phyloP scores from a whole-genome alignment of 768 basidiomycete species.

The Mycena chlorophos region DNA sequence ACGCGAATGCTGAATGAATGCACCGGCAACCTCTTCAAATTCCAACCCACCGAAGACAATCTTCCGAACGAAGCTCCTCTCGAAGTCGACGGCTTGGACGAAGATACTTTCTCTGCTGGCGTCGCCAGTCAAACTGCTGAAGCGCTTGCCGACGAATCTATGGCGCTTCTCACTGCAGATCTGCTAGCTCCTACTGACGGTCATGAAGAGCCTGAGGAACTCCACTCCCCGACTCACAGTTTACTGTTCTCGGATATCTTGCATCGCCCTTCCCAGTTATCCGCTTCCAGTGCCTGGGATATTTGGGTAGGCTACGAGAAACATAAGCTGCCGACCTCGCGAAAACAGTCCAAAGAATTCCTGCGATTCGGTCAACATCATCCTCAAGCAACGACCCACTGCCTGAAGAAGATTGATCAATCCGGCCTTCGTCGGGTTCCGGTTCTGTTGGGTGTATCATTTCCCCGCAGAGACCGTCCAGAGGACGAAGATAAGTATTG shows the following conservation, averaged over 20 bases:
- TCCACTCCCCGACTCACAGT: not conserved
- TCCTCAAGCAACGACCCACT: not conserved
- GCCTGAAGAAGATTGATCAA: not conserved
- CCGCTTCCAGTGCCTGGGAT: slow-evolving; percentile 9
- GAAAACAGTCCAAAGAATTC: slow-evolving; percentile 1
- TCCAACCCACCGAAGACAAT: not conserved
- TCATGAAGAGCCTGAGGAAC: not conserved
- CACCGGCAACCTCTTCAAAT: not conserved
- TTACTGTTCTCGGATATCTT: slow-evolving; percentile 11
- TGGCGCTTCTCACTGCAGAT: not conserved
- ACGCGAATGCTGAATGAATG: slow-evolving; percentile 2
- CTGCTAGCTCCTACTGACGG: not conserved
- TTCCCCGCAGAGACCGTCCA: not conserved
- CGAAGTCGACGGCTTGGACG: too few relatives aligned
- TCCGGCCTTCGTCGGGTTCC: not conserved
- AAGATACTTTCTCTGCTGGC: too few relatives aligned
- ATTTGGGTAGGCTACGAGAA: slow-evolving; percentile 5
- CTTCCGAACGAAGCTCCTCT: too few relatives aligned
- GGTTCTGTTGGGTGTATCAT: not conserved
- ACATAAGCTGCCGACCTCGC: slow-evolving; percentile 3
- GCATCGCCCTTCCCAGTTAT: slow-evolving; percentile 7
- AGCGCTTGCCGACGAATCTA: too few relatives aligned
- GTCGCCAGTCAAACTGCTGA: too few relatives aligned
- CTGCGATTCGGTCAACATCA: not conserved
- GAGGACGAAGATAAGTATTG: not conserved